Base-by-base conservation (phyloP, 768 basidiomycete species). In the Phlegmacium glaucopus region DNA sequence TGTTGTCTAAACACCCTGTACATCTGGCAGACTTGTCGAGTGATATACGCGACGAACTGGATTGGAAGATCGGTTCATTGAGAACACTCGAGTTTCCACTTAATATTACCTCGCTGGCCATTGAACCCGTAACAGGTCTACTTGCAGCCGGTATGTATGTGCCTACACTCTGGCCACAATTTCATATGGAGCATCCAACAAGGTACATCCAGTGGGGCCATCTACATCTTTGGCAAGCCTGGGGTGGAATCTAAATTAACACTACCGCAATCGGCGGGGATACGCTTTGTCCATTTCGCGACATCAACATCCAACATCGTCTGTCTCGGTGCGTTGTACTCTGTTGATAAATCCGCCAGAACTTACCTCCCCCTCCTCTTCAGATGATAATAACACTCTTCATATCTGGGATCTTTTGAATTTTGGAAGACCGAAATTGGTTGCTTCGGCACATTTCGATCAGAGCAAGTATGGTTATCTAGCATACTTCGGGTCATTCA, bases 181-280 rank as follows among this genome's bases (percentile, higher is more conserved):
- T 44, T 48, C 37, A 50, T 38, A n/a, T 34, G 2, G 32, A 4
- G 32, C 11, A 28, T 12, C 32, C 40, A 44, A 52, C 38, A 39
- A 85, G 90, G 87, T 2, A 90, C 88, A 0, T 62, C 74, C 4
- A 59, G 64, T n/a, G 90, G 92, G 0, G 47, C 61, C 1, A 73
- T 94, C 28, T 72, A 83, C 47, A 53, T 93, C 18, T 78, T 82
- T 52, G 93, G 92, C 2, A 72, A 78, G 5, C 76, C 83, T 3
- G 80, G 84, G 4, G 86, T 91, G 10, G 73, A 82, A 43, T 63
- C 63, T 37, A 75, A 63, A 44, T 58, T 86, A 27, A 59, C 57
- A 12, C 57, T 84, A 9, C 76, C 76, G 9, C 69, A 79, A 39
- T 62, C 68, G 9, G 58, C 66, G 15, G 63, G 66, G 28, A 72